phyloP scores from a whole-genome alignment of 352 stramenopile genomes.

The Thraustochytrium sp. region DNA sequence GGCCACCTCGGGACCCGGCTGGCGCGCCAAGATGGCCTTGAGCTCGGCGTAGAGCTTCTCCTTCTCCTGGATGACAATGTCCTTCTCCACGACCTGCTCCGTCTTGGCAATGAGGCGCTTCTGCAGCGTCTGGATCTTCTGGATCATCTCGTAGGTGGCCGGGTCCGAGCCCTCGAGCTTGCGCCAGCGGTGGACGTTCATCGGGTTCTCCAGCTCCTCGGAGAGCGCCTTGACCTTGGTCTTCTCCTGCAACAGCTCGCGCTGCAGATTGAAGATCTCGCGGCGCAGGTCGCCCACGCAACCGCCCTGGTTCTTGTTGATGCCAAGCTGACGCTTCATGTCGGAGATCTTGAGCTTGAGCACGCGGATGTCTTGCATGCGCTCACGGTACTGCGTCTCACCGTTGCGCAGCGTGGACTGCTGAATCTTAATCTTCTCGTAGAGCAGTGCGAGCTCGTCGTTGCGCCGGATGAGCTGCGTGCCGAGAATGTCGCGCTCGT shows the following conservation, averaged over 20 bases:
- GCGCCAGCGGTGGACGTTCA: slow-evolving; percentile 94
- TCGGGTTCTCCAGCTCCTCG: slow-evolving; percentile 90
- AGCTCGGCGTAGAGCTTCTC: slow-evolving; percentile 89
- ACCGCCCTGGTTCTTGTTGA: slow-evolving; percentile 76
- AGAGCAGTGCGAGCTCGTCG: slow-evolving; percentile 89
- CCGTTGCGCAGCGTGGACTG: slow-evolving; percentile 77
- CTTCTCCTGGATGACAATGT: slow-evolving; percentile 89
- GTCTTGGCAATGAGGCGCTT: slow-evolving; percentile 89
- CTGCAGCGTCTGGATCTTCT: slow-evolving; percentile 92
- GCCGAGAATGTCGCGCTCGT: slow-evolving; percentile 90
- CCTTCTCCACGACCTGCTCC: slow-evolving; percentile 87
- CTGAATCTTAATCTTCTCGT: slow-evolving; percentile 96
- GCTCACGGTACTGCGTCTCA: slow-evolving; percentile 83
- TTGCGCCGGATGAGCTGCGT: slow-evolving; percentile 92
- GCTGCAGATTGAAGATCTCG: slow-evolving; percentile 75
- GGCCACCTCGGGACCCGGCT: slow-evolving; percentile 86
- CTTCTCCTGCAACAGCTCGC: slow-evolving; percentile 85
- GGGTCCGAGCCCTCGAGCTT: slow-evolving; percentile 93
- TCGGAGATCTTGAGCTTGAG: slow-evolving; percentile 89
- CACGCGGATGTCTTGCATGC: slow-evolving; percentile 85
- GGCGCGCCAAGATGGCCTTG: slow-evolving; percentile 80
- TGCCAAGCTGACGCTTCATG: slow-evolving; percentile 80
- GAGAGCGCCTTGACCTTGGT: slow-evolving; percentile 91
- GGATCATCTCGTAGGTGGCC: slow-evolving; percentile 86
- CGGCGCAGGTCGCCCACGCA: slow-evolving; percentile 72